A percentile compares a stretch with the other conserved stretches of the same genome.
phyloP scores from a whole-genome alignment of 208 protist species.

The Trypanosoma congolense region DNA sequence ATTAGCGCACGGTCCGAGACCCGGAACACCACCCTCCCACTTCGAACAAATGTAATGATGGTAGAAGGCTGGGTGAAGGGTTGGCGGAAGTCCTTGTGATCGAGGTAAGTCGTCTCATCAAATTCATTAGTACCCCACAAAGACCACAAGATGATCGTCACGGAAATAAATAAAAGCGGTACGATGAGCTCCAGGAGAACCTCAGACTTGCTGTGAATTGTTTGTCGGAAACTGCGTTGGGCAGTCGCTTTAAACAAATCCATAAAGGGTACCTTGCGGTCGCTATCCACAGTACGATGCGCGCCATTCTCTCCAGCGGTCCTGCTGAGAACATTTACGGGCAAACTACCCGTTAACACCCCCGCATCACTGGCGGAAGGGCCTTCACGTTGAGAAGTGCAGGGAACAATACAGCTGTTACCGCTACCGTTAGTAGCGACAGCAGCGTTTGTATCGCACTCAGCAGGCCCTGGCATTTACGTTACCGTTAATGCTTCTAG shows the following conservation, averaged over 20 bases:
- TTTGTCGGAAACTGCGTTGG: conserved; percentile 33
- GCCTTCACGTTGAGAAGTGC: too few relatives aligned
- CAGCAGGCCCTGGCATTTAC: too few relatives aligned
- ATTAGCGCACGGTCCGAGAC: conserved; percentile 9
- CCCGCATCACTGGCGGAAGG: too few relatives aligned
- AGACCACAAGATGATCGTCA: conserved; percentile 36
- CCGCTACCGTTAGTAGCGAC: too few relatives aligned
- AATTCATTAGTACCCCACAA: conserved; percentile 29
- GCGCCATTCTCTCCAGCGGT: too few relatives aligned
- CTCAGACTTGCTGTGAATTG: conserved; percentile 20
- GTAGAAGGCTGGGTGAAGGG: conserved; percentile 25
- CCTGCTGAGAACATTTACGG: too few relatives aligned
- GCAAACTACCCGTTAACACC: too few relatives aligned
- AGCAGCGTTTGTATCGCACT: too few relatives aligned
- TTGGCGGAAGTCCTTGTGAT: conserved; percentile 28
- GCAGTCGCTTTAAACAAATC: conserved; percentile 34
- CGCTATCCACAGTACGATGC: too few relatives aligned
- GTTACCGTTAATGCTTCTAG: too few relatives aligned
- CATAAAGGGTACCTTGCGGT: neutral
- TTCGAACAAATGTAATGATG: conserved; percentile 19
- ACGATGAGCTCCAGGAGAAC: conserved; percentile 34
- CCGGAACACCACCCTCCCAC: neutral
- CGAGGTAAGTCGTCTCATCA: conserved; percentile 15
- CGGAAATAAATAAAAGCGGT: conserved; percentile 41
- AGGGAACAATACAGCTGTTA: too few relatives aligned